Conservation (phyloP, 192 early-diverging fungal genomes). For the Coemansia sp. region DNA sequence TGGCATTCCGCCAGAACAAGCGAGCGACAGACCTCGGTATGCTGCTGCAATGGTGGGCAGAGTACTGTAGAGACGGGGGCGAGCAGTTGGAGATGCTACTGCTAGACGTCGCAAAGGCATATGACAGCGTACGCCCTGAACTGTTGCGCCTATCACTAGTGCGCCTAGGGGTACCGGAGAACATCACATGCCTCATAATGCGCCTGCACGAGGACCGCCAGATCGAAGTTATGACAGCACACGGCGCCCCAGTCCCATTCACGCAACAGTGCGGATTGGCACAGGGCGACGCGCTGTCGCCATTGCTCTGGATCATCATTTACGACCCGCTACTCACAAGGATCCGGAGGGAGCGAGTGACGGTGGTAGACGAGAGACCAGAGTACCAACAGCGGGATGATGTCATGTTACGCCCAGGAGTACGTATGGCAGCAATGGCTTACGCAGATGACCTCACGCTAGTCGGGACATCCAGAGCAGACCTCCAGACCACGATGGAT, state of each 20-base stretch:
- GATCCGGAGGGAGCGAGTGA: background rate
- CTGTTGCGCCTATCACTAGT: background rate
- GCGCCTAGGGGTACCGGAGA: background rate
- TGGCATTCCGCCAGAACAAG: constrained; percentile 9
- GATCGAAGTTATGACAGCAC: background rate
- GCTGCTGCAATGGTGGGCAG: background rate
- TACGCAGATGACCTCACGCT: constrained; percentile 19
- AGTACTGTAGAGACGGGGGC: background rate
- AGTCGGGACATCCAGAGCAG: background rate
- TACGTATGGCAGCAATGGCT: background rate
- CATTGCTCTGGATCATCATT: constrained; percentile 9
- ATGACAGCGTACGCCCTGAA: constrained; percentile 4
- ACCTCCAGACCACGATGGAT: constrained; percentile 5
- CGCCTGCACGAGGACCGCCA: background rate
- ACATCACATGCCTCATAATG: background rate
- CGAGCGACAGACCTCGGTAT: constrained; percentile 14
- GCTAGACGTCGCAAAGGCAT: constrained; percentile 20
- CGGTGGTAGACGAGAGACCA: background rate
- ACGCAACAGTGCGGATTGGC: constrained; percentile 6
- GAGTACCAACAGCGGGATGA: background rate
- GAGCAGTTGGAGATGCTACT: constrained; percentile 5
- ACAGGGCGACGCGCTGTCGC: constrained; percentile 17
- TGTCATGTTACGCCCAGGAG: background rate
- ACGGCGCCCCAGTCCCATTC: constrained; percentile 1
- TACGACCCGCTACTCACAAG: constrained; percentile 14